Evolutionary conservation across 73 alveolate species (phyloP), one percentile per base, ranked within the genome.

Genomic region (Paramecium tetraurelia): DNA sequence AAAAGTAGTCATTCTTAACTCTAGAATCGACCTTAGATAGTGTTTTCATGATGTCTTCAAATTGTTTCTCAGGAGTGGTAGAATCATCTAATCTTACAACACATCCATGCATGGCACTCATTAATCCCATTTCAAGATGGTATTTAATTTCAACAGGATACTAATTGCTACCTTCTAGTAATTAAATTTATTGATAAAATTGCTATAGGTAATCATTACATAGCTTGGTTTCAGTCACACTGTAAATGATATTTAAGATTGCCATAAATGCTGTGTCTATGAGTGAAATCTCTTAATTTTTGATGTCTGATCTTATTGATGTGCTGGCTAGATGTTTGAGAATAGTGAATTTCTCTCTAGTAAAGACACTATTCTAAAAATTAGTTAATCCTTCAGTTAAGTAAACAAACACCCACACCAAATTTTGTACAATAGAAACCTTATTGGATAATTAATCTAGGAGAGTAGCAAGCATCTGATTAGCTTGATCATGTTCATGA

Each of bases 71-170:
- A 16, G 69, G 14, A 53, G 31, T 53, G 3, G 69, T 53, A 53
- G 69, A 53, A 18, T 53, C 38, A 41, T 80, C 75, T 35, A 80
- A 46, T 80, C 90, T 80, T 24, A 80, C 90, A 31, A 80, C 35
- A 46, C 90, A 80, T 31, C 90, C 90, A 80, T 80, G 90, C 70
- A 80, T 48, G 2, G 57, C 36, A 80, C 90, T 80, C 72, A 80
- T 31, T 22, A 80, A 80, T 44, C 90, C 90, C 46, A 43, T 24
- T 48, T 80, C 46, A 40, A 44, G 57, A 80, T 80, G 90, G 11
- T 44, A 40, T 5, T 31, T 41, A 10, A 21, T 44, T 21, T 80
- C 75, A 0, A 29, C 46, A 18, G 69, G 69, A 0, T n/a, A 14
- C 22, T 44, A 40, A 80, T 80, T 40, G 11, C 12, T 20, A 31